phyloP scores from a whole-genome alignment of 2,329 filamentous ascomycete species.

The Cytospora mali region DNA sequence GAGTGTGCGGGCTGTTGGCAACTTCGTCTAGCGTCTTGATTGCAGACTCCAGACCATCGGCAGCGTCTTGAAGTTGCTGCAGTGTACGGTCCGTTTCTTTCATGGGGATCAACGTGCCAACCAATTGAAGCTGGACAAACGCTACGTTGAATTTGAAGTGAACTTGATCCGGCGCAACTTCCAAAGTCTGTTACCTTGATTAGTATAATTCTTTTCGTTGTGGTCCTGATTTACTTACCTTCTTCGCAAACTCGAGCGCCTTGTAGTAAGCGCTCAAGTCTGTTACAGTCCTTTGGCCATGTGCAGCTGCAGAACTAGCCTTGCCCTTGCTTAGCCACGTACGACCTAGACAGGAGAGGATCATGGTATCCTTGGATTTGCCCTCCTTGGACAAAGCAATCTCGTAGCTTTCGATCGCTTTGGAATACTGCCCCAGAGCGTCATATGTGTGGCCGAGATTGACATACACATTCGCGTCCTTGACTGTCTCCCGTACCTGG shows the following conservation, averaged over 20 bases:
- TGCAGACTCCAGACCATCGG: conserved; percentile 79
- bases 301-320: conserved; percentile 28
- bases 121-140: conserved; percentile 94
- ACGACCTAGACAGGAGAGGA: conserved; percentile 83
- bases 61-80: conserved; percentile 78
- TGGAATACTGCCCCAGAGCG: conserved; percentile 85
- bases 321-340: conserved; percentile 84
- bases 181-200: conserved; percentile 61
- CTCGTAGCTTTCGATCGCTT: conserved; percentile 95
- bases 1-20: conserved; percentile 66
- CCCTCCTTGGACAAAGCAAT: conserved; percentile 77
- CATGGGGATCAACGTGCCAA: conserved; percentile 69
- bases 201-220: conserved; percentile 29
- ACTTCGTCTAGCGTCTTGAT: conserved; percentile 73
- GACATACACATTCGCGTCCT: conserved; percentile 84
- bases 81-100: conserved; percentile 76
- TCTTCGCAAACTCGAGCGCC: conserved; percentile 63
- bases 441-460: conserved; percentile 93
- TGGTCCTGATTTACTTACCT: conserved; percentile 47
- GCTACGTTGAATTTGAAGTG: conserved; percentile 98
- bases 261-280: conserved; percentile 60
- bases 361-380: conserved; percentile 71
- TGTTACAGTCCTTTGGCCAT: conserved; percentile 43
- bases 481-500: conserved; percentile 86
- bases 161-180: conserved; percentile 77